A percentile compares a stretch with the other conserved stretches of the same genome.
phyloP scores from a whole-genome alignment of 2,329 filamentous ascomycete species.

The Pseudonectria foliicola region DNA sequence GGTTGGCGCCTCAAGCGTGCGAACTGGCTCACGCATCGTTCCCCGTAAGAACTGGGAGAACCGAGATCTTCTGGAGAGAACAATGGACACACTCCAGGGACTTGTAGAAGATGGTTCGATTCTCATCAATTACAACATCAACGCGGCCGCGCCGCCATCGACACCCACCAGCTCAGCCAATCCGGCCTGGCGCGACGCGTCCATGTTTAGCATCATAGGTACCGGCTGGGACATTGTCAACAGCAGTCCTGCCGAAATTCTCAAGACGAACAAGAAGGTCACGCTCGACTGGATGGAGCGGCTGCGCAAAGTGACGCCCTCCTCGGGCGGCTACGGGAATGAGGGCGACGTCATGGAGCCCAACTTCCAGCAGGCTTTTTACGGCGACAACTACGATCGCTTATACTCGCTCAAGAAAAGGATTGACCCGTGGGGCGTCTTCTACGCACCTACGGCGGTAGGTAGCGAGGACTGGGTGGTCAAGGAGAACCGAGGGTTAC shows the following conservation, averaged over 20 bases:
- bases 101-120: slow-evolving; percentile 18
- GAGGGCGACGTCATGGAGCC: slow-evolving; percentile 28
- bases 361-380: slow-evolving; percentile 24
- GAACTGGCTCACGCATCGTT: slow-evolving; percentile 32
- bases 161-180: slow-evolving; percentile 29
- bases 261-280: too few species aligned
- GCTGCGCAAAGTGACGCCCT: slow-evolving; percentile 10
- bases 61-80: slow-evolving; percentile 9
- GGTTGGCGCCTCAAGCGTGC: slow-evolving; percentile 14
- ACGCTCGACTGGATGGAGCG: slow-evolving; percentile 11
- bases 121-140: slow-evolving; percentile 19
- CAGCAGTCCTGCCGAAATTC: too few species aligned
- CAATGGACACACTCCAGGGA: slow-evolving; percentile 13
- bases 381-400: slow-evolving; percentile 21
- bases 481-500: slow-evolving; percentile 1
- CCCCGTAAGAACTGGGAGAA: slow-evolving; percentile 25
- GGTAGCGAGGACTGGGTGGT: slow-evolving; percentile 13
- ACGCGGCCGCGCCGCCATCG: slow-evolving; percentile 11
- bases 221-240: slow-evolving; percentile 14
- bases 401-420: slow-evolving; percentile 25
- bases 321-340: slow-evolving; percentile 23
- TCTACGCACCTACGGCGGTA: slow-evolving; percentile 14
- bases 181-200: slow-evolving; percentile 39
- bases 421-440: slow-evolving; percentile 23
- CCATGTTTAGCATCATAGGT: slow-evolving; percentile 27